Base-by-base conservation (phyloP, 2,329 filamentous ascomycete species). In the Aspergillus flavus region DNA sequence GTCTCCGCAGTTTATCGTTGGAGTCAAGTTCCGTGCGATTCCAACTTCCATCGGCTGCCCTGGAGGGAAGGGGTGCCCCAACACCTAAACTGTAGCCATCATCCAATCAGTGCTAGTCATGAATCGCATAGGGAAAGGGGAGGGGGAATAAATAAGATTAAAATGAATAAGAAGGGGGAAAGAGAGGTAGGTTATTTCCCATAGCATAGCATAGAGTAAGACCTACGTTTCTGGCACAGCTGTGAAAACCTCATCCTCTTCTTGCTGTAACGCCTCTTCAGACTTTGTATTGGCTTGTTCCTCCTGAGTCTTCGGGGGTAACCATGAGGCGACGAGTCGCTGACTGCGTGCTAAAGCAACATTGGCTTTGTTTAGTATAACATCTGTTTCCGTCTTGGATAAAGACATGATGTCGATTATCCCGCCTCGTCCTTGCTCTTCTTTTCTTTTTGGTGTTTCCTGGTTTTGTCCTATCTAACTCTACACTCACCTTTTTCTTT, bases 311-410 rank as follows among this genome's bases (percentile, higher is more conserved):
- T 76, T 78, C n/a, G 82, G 74, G 14, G 84, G 84, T 34, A 88
- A 81, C 83, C 84, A 85, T 66, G 86, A 87, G 57, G 83, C 80
- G 63, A 88, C 77, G 21, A 86, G 76, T 39, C 81, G 81, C 66
- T 86, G 84, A 57, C 81, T 82, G 59, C 83, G 82, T 7, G 86
- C 84, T 11, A 86, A 75, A 4, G 81, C 80, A 54, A 88, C 80
- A 65, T 82, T 85, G 36, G 84, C 78, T 59, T 80, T 79, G 68
- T 87, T 87, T 59, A 84, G 80, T 56, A 88, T 81, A 45, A 87
- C 77, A 66, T 87, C 85, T 48, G 82, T 82, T 62, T 84, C 82
- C 21, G 59, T 62, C 66, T 74, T 75, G n/a, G 75, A 72, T 30
- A 71, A 66, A 12, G 77, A 71, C 75, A 77, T 77, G 34, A 2